phyloP scores from a whole-genome alignment of 208 protist genomes.

The Crithidia expoeki region DNA sequence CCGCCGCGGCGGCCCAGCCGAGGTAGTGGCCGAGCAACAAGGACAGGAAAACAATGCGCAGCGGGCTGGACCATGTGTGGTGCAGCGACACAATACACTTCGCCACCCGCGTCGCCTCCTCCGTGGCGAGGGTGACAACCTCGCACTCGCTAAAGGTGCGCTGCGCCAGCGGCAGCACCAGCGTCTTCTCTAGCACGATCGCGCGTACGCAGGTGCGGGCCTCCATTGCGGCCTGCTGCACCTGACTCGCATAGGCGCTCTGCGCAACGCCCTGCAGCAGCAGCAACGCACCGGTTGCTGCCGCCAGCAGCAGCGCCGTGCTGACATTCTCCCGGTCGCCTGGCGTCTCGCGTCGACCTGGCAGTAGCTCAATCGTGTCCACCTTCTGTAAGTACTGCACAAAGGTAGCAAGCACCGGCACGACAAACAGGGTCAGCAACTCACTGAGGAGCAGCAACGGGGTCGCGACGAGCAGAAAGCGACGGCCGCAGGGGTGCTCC shows the following conservation, averaged over 20 bases:
- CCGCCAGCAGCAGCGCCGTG: constrained; percentile 31
- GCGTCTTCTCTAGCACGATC: constrained; percentile 66
- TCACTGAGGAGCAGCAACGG: constrained; percentile 60
- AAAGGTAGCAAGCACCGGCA: constrained; percentile 41
- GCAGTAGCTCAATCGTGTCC: constrained; percentile 8
- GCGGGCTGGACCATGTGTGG: constrained; percentile 59
- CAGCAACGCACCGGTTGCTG: constrained; percentile 42
- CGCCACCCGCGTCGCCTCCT: constrained; percentile 48
- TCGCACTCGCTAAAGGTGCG: constrained; percentile 59
- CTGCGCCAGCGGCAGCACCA: constrained; percentile 64
- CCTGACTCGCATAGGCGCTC: constrained; percentile 50
- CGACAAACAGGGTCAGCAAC: constrained; percentile 34
- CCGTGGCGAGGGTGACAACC: constrained; percentile 52
- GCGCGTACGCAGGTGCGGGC: constrained; percentile 52
- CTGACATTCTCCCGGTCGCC: constrained; percentile 32
- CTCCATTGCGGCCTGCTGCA: constrained; percentile 52
- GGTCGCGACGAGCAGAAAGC: constrained; percentile 54
- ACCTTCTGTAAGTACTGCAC: constrained; percentile 21
- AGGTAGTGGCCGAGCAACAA: constrained; percentile 51
- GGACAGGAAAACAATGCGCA: constrained; percentile 34
- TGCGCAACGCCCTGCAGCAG: constrained; percentile 49
- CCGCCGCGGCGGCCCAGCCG: constrained; percentile 40
- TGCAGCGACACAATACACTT: constrained; percentile 50
- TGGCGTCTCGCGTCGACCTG: constrained; percentile 17
- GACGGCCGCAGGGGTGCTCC: constrained; percentile 54